Conservation (phyloP, 192 early-diverging fungal genomes). For the Umbelopsis isabellina region DNA sequence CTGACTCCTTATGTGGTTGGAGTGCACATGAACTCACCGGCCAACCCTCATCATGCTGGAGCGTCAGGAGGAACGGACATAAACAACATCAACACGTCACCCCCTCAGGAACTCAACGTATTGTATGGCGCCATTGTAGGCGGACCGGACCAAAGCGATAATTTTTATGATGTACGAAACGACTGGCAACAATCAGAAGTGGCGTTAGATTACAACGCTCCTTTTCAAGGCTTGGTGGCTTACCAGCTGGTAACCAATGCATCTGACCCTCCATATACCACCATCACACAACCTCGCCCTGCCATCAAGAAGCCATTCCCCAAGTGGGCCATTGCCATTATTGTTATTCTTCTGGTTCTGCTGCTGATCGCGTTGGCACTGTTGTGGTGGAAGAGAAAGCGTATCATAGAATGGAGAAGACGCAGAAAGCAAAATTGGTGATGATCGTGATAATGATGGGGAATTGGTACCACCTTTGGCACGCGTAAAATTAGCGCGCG, state of each 20-base stretch:
- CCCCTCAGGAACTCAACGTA: conserved; percentile 30
- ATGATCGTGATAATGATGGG: neutral
- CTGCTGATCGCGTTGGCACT: conserved; percentile 29
- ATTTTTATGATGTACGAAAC: conserved; percentile 47
- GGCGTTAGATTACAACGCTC: conserved; percentile 59
- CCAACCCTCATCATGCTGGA: conserved; percentile 60
- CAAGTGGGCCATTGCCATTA: conserved; percentile 54
- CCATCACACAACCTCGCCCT: conserved; percentile 49
- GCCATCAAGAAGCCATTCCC: conserved; percentile 38
- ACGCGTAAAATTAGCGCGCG: neutral
- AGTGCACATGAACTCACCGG: conserved; percentile 59
- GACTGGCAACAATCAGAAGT: conserved; percentile 58
- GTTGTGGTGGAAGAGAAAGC: conserved; percentile 4
- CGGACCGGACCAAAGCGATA: conserved; percentile 58
- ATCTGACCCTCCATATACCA: conserved; percentile 49
- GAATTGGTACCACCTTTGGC: neutral
- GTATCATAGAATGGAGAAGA: neutral
- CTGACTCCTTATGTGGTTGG: conserved; percentile 59
- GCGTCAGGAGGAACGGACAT: conserved; percentile 56
- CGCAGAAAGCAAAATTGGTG: conserved; percentile 17
- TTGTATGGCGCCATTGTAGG: conserved; percentile 63
- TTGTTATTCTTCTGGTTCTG: conserved; percentile 47
- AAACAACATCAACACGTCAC: conserved; percentile 44
- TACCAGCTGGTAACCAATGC: conserved; percentile 50
- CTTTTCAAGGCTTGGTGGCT: conserved; percentile 53